phyloP scores from a whole-genome alignment of 306 rosid genomes.

The Pyrus communis region DNA sequence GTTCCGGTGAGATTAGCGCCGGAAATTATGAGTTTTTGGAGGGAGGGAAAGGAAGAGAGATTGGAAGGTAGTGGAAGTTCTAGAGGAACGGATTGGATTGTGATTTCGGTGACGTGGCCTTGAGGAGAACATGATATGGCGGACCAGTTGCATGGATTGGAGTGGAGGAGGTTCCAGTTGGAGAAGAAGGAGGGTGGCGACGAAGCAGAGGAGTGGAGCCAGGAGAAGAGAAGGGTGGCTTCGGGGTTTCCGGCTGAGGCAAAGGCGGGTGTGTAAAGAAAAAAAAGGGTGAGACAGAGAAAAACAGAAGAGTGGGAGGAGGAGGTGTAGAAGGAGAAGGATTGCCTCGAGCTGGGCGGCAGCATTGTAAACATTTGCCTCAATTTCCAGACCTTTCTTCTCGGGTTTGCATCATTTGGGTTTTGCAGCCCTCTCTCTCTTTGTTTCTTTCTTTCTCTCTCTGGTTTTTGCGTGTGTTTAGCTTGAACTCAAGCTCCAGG shows the following conservation, averaged over 20 bases:
- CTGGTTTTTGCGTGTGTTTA: neutral
- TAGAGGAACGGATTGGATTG: slow-evolving; percentile 51
- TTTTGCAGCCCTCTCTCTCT: slow-evolving; percentile 16
- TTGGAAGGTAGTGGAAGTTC: slow-evolving; percentile 58
- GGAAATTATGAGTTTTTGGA: slow-evolving; percentile 56
- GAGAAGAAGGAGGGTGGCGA: slow-evolving; percentile 41
- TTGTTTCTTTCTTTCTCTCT: neutral
- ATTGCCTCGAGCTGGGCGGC: slow-evolving; percentile 47
- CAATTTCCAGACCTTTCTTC: slow-evolving; percentile 54
- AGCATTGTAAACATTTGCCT: slow-evolving; percentile 41
- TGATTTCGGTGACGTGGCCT: slow-evolving; percentile 57
- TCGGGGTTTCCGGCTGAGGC: slow-evolving; percentile 54
- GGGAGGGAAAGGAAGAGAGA: slow-evolving; percentile 55
- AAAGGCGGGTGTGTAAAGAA: slow-evolving; percentile 24
- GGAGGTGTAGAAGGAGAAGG: slow-evolving; percentile 4
- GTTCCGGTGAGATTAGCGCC: slow-evolving; percentile 72
- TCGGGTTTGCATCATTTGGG: slow-evolving; percentile 43
- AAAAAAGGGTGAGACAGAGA: slow-evolving; percentile 6
- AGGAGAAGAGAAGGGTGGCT: slow-evolving; percentile 64
- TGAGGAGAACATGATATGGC: slow-evolving; percentile 62
- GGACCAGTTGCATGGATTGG: slow-evolving; percentile 86
- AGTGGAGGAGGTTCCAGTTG: slow-evolving; percentile 57
- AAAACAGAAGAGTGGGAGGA: neutral
- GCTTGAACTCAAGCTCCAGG: slow-evolving; percentile 38
- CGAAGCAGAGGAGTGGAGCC: slow-evolving; percentile 57